A percentile compares a stretch with the other conserved stretches of the same genome.
Evolutionary conservation across 768 basidiomycete genomes (phyloP).

Genomic region (Tricholoma sp.): DNA sequence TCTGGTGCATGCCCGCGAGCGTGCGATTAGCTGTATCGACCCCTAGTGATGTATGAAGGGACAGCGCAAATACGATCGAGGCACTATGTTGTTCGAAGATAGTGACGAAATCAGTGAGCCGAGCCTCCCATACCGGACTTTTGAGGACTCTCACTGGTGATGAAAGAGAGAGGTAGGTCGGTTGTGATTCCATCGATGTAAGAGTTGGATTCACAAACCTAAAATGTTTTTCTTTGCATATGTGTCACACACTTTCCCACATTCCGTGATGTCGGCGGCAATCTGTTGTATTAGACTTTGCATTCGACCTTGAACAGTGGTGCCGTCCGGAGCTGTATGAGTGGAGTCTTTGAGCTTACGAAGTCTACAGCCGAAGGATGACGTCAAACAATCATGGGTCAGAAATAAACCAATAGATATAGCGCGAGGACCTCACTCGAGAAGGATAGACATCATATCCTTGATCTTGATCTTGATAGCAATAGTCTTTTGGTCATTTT

Average conservation of each 20-base stretch:
- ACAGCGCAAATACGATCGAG: conserved; percentile 30
- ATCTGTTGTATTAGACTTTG: conserved; percentile 22
- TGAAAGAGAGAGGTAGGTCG: no score
- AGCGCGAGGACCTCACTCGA: conserved; percentile 27
- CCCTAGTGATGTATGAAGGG: conserved; percentile 32
- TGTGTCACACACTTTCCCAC: conserved; percentile 40
- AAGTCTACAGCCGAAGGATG: conserved; percentile 23
- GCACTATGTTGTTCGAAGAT: conserved; percentile 29
- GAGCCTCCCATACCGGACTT: conserved; percentile 37
- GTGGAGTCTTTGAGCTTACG: conserved; percentile 21
- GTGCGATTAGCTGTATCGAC: conserved; percentile 30
- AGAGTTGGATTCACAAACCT: conserved; percentile 18
- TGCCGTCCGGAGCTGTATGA: conserved; percentile 26
- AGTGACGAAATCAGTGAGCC: conserved; percentile 27
- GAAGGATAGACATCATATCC: background rate
- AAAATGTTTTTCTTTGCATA: conserved; percentile 41
- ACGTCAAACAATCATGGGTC: background rate
- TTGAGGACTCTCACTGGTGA: no score
- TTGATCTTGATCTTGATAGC: background rate
- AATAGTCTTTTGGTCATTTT: background rate
- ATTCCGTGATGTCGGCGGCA: conserved; percentile 36
- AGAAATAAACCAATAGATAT: no score
- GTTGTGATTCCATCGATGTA: no score
- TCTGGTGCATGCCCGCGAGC: conserved; percentile 17
- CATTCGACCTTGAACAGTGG: conserved; percentile 24